These are phyloP conservation scores for Podaxis rugospora DNA, from an alignment of 768 basidiomycete species.

Conservation along the genomic window DNA sequence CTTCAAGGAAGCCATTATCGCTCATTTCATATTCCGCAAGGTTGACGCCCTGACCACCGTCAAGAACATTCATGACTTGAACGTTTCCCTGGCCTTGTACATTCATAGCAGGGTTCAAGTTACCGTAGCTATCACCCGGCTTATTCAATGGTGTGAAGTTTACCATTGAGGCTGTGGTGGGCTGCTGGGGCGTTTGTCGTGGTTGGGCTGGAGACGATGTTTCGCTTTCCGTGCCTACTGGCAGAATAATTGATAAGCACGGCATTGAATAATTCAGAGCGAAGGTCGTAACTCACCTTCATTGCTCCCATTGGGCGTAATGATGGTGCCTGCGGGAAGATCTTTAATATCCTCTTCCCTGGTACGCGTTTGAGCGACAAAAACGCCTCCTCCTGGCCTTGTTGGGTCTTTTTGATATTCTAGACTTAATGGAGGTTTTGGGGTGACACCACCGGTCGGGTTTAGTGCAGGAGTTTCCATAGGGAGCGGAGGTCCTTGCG, in stretches of 20 bases:
- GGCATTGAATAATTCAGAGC: conserved; percentile 13
- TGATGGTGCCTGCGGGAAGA: conserved; percentile 51
- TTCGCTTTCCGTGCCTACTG: conserved; percentile 11
- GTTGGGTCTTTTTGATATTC: conserved; percentile 77
- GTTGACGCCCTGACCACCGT: conserved; percentile 50
- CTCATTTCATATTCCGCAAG: conserved; percentile 64
- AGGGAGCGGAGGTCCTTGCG: conserved; percentile 59
- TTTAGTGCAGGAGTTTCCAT: conserved; percentile 66
- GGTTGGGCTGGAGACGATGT: conserved; percentile 8
- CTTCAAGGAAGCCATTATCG: conserved; percentile 69
- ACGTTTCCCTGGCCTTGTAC: conserved; percentile 43
- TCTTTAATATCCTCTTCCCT: conserved; percentile 44
- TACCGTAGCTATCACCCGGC: conserved; percentile 35
- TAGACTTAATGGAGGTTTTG: conserved; percentile 49
- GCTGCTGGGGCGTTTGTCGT: conserved; percentile 5
- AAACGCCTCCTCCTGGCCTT: conserved; percentile 85
- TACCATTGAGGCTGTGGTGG: conserved; percentile 41
- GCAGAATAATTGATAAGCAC: conserved; percentile 24
- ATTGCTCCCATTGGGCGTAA: conserved; percentile 25
- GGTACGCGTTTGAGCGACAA: conserved; percentile 55
- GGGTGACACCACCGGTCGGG: conserved; percentile 69
- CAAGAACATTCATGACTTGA: conserved; percentile 75
- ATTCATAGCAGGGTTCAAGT: conserved; percentile 79
- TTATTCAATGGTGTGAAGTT: conserved; percentile 49
- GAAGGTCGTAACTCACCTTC: conserved; percentile 30